A percentile compares a stretch with the other conserved stretches of the same genome.
Evolutionary conservation across 805 yeast species (phyloP).

Genomic region (Pichia phayaonensis): DNA sequence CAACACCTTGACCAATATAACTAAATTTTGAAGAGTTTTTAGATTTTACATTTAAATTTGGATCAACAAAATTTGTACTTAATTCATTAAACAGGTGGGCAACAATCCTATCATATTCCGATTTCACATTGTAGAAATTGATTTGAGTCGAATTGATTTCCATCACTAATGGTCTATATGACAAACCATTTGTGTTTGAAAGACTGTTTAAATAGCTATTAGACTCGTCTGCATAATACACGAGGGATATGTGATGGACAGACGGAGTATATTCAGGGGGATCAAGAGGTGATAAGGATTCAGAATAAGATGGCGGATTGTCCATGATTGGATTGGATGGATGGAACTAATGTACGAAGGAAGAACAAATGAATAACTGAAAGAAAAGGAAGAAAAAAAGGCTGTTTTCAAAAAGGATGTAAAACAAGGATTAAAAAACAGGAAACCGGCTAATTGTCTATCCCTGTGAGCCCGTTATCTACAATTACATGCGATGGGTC

Average conservation of each 20-base stretch:
- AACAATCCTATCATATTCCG: slow-evolving; percentile 12
- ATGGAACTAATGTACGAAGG: neutral
- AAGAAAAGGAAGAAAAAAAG: neutral
- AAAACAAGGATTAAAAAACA: too few species aligned
- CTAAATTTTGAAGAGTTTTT: neutral
- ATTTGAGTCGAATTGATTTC: slow-evolving; percentile 29
- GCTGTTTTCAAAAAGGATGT: neutral
- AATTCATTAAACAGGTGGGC: slow-evolving; percentile 18
- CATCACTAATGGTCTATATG: slow-evolving; percentile 19
- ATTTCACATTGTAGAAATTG: slow-evolving; percentile 18
- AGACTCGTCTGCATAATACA: slow-evolving; percentile 15
- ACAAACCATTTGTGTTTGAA: neutral
- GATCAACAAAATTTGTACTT: slow-evolving; percentile 20
- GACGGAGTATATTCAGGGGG: slow-evolving; percentile 23
- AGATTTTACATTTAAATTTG: slow-evolving; percentile 22
- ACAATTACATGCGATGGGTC: neutral
- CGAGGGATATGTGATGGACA: slow-evolving; percentile 20
- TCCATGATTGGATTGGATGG: neutral
- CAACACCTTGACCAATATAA: slow-evolving; percentile 6
- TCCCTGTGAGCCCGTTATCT: neutral
- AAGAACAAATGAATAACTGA: neutral
- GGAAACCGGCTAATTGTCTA: neutral
- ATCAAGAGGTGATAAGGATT: neutral
- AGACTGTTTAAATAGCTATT: neutral
- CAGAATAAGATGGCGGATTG: neutral